Base-by-base conservation (phyloP, 768 basidiomycete species). In the Mycena rosella region DNA sequence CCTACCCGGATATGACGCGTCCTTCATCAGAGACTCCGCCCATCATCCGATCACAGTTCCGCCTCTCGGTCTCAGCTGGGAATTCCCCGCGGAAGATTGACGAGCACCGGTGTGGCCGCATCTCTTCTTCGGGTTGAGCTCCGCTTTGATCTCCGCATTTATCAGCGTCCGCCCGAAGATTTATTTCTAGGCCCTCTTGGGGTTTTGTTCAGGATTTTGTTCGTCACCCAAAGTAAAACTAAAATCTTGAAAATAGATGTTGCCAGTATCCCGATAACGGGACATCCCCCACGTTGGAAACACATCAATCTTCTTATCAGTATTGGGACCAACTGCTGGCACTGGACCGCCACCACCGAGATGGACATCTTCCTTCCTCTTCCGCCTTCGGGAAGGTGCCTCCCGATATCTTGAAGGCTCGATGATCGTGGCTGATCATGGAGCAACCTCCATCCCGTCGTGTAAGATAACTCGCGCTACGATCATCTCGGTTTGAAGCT, bases 361-460 rank as follows among this genome's bases (percentile, higher is more conserved):
- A 65, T 60, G 22, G 20, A 52, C 59, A 59, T 55, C 56, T 52
- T 24, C 22, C 22, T 40, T 18, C 40, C 27, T 51, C 45, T 57
- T 38, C 36, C 18, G 44, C 26, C 36, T 64, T 65, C 56, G 29
- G 32, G 63, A 57, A 64, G 26, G 47, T 32, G 5, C 15, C 22
- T n/a, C 47, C 40, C 30, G 64, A n/a, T 55, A 65, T 59, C 64
- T 52, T 53, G 15, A 13, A 53, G 51, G 26, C 30, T 24, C 51
- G 59, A 67, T 67, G 51, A 67, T 67, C 65, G 60, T 38, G 40
- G 20, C 2, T 48, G 65, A 60, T 67, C 38, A 52, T 65, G 56
- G 48, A n/a, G 57, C 64, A 59, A 65, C 64, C 29, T 40, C 13
- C 65, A 66, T 58, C 57, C 49, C 65, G 60, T 67, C 64, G 36